Base-by-base conservation (phyloP, 1,284 basidiomycete genomes). In the Sporisorium graminicola region DNA sequence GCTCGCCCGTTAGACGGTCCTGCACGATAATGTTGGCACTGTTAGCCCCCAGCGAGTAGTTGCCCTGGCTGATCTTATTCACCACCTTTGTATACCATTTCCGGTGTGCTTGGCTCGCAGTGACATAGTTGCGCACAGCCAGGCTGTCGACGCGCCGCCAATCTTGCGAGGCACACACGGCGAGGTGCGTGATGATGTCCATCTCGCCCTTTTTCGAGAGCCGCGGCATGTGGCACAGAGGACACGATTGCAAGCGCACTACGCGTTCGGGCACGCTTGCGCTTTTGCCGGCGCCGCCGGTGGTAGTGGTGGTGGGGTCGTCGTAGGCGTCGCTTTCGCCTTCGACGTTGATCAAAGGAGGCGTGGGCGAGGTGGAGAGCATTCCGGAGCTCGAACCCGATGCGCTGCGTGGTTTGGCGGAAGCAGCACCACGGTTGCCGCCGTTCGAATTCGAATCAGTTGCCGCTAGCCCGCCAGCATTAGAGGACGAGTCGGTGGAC, bases 21-120 rank as follows among this genome's bases (percentile, higher is more conserved):
- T 76, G 74, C 14, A 79, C 74, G 51, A 80, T 93, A 74, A 98
- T 98, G 85, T 98, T 98, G 55, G 95, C 96, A 56, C 92, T 94
- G 81, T 95, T 81, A 73, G 95, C 95, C 8, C 95, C 95, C 31
- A 98, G 89, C 76, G 90, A 91, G 87, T 98, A 98, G 72, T 92
- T 89, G 2, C 95, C 95, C 56, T 85, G 83, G 3, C 74, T 76
- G 54, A 96, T 90, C 87, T 94, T 94, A 44, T 71, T 89, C 70
- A 97, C 89, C 46, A 97, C 89, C 87, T 93, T 95, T 65, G 93
- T 94, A 81, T 95, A 92, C 91, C 94, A 97, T 87, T 99, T 99
- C 82, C 96, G 89, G 87, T 98, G 95, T 58, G 97, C 96, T 87
- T 99, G 96, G 75, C 90, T 91, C 16, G 93, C 92, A 0, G 96